Evolutionary conservation across 2,329 filamentous ascomycete genomes (phyloP), one percentile per base, ranked within the genome.

Genomic region (Hypoxylon sp.): DNA sequence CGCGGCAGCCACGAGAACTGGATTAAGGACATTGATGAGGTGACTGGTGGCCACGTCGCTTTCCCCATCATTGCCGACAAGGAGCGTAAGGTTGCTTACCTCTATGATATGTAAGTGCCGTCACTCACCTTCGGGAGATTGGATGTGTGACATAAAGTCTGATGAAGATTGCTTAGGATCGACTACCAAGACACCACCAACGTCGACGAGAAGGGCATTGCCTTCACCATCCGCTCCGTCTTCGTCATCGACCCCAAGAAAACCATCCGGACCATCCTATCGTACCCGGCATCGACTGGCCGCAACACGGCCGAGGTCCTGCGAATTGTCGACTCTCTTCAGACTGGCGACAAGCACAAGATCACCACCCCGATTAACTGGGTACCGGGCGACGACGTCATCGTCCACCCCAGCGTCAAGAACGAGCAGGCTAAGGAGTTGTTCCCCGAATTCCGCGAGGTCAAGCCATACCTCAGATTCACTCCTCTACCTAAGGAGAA

Each of bases 221-320:
- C 93, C 59, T 94, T 97, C 82, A 97, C 94, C 72, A 97, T 97
- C 81, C 92, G 94, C 74, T 93, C 91, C 72, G 94, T 97, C 76
- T 97, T 96, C 85, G 85, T 97, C 81, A 95, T 97, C 79, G 93
- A 97, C 83, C 93, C 93, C 68, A 88, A 87, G 80, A 97, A 97
- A 89, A 94, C 90, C 79, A 95, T 97, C 81, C 90, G 94, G 73
- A 88, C 94, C 77, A 96, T 93, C 78, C 91, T 97, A 83, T 89
- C 91, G 76, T 97, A 97, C 85, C 94, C 94, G 44, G 93, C 94
- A 65, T 94, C 91, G 62, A 96, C 93, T 47, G 94, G 94, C 80
- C 89, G 91, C 76, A 94, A 93, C 85, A 89, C 89, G 66, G 85
- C 87, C 71, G 91, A 93, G 84, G 89, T 94, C 54, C 87, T 93